A percentile compares a stretch with the other conserved stretches of the same genome.
Conservation (phyloP, 148 eudicot species). For the Dianthus caryophyllus region DNA sequence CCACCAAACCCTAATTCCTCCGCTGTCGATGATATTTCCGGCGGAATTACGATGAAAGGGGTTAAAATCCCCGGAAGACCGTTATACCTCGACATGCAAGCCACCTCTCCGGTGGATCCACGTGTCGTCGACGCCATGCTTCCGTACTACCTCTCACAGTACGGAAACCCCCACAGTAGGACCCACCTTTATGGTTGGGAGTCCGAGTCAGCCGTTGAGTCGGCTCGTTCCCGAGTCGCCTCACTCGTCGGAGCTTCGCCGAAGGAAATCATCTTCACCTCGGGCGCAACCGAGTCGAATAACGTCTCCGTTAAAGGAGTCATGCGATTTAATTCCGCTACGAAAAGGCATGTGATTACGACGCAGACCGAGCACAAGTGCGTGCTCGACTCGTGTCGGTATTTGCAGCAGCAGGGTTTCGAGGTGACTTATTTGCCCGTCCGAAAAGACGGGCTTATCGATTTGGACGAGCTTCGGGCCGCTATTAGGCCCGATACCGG, state of each 20-base stretch:
- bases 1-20: conserved; percentile 15
- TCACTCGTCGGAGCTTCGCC: conserved; percentile 64
- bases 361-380: conserved; percentile 97
- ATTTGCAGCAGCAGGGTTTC: conserved; percentile 82
- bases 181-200: conserved; percentile 98
- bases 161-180: conserved; percentile 88
- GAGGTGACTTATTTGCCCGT: conserved; percentile 81
- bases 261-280: conserved; percentile 77
- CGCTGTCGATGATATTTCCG: not conserved
- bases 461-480: conserved; percentile 48
- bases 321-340: conserved; percentile 60
- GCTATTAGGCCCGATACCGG: conserved; percentile 60
- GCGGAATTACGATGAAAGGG: conserved; percentile 53
- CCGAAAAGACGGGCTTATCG: conserved; percentile 53
- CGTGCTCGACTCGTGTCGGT: conserved; percentile 86
- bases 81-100: conserved; percentile 87
- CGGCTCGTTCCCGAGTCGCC: conserved; percentile 58
- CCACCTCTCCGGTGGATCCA: conserved; percentile 90
- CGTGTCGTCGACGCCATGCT: conserved; percentile 89
- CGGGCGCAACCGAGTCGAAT: conserved; percentile 85
- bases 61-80: conserved; percentile 79
- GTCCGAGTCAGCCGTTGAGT: conserved; percentile 74
- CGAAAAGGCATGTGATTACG: conserved; percentile 78
- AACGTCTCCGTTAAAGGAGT: conserved; percentile 82
- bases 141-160: conserved; percentile 59